phyloP scores from a whole-genome alignment of 1,284 basidiomycete species.

The Wallemia ichthyophaga region DNA sequence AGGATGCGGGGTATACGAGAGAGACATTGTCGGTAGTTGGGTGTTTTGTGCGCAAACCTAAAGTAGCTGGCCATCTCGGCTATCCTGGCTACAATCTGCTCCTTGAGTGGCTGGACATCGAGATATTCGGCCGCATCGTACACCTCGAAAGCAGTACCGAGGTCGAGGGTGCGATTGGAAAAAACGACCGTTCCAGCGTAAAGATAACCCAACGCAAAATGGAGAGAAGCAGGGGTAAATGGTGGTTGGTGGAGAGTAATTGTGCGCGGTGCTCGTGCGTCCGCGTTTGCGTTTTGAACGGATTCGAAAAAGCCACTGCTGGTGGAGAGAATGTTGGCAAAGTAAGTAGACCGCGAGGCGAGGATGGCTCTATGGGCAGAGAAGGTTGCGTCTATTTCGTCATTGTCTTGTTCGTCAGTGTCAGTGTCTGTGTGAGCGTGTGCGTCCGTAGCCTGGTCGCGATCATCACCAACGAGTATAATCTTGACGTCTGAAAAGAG shows the following conservation, averaged over 20 bases:
- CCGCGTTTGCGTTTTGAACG: background rate
- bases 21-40: background rate
- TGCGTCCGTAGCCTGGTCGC: too few relatives aligned
- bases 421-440: slow-evolving; percentile 4
- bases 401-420: slow-evolving; percentile 20
- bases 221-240: slow-evolving; percentile 74
- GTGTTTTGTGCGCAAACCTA: slow-evolving; percentile 1
- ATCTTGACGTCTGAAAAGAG: slow-evolving; percentile 71
- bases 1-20: slow-evolving; percentile 43
- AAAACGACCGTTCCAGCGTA: slow-evolving; percentile 84
- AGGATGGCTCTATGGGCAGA: slow-evolving; percentile 78
- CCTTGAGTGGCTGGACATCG: slow-evolving; percentile 36
- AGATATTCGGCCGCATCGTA: slow-evolving; percentile 59
- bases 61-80: slow-evolving; percentile 36
- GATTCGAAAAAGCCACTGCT: background rate
- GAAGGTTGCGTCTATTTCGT: slow-evolving; percentile 45
- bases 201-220: slow-evolving; percentile 76
- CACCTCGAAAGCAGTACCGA: slow-evolving; percentile 68
- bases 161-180: slow-evolving; percentile 70
- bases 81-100: slow-evolving; percentile 49
- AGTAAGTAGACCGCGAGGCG: slow-evolving; percentile 63
- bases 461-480: slow-evolving; percentile 29
- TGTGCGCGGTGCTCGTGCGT: slow-evolving; percentile 21
- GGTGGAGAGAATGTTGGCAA: slow-evolving; percentile 30
- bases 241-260: slow-evolving; percentile 62